These are phyloP conservation scores for Rhizoclosmatium sp. DNA, from an alignment of 192 early-diverging fungal species.

Conservation along the genomic window DNA sequence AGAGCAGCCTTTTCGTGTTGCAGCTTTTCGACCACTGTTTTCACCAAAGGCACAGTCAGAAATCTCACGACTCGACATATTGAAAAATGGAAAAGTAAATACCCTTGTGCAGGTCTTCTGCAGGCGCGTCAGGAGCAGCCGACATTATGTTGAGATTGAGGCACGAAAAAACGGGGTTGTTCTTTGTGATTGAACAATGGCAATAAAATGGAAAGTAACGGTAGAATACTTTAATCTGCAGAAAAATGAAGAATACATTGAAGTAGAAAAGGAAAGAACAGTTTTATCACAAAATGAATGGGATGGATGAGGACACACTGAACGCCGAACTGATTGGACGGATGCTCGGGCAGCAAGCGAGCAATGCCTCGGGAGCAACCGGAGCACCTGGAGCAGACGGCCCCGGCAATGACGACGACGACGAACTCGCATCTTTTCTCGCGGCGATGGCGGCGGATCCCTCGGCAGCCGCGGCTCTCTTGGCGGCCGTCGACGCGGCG, in stretches of 20 bases:
- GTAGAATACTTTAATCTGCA: too few relatives aligned
- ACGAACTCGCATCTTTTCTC: conserved; percentile 5
- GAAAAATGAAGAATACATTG: too few relatives aligned
- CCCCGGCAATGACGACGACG: background rate
- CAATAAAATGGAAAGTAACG: too few relatives aligned
- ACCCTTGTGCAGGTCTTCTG: too few relatives aligned
- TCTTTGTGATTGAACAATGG: too few relatives aligned
- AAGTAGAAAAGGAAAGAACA: too few relatives aligned
- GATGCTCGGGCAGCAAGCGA: background rate
- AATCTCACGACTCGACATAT: too few relatives aligned
- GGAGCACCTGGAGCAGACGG: background rate
- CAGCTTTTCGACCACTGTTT: conserved; percentile 26
- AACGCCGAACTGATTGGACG: conserved; percentile 5
- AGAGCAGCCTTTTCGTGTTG: conserved; percentile 23
- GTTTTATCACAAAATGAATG: background rate
- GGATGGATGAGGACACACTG: background rate
- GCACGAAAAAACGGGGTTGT: too few relatives aligned
- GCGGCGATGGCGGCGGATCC: conserved; percentile 50
- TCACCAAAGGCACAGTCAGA: background rate
- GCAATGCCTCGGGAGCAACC: background rate
- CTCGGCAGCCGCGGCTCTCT: conserved; percentile 43
- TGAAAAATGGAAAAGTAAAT: too few relatives aligned
- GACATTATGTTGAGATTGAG: too few relatives aligned
- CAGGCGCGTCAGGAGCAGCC: too few relatives aligned
- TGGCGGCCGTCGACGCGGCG: conserved; percentile 40